Evolutionary conservation across 441 rosid species (phyloP).

Genomic region (Syzygium syzygioides): DNA sequence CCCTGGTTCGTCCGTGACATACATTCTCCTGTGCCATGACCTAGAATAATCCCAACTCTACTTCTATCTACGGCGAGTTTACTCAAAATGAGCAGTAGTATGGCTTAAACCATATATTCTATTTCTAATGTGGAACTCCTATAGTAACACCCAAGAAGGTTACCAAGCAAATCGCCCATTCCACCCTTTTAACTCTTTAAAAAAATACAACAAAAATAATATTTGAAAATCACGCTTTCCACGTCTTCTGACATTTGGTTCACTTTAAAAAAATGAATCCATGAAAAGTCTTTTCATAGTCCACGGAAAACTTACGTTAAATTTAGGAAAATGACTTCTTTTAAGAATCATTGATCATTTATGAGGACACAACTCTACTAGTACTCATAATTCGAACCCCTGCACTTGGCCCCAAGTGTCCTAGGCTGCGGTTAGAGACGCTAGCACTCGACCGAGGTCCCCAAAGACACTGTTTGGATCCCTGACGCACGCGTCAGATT

Average conservation of each 20-base stretch:
- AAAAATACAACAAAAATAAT: background rate
- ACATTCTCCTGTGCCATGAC: background rate
- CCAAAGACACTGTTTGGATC: background rate
- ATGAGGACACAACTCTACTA: rapidly evolving
- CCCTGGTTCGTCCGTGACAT: background rate
- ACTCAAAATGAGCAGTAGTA: background rate
- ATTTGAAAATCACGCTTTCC: background rate
- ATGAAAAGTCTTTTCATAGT: background rate
- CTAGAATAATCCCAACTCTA: background rate
- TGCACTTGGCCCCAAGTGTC: background rate
- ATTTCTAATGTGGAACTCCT: background rate
- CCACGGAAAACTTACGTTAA: background rate
- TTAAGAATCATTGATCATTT: background rate
- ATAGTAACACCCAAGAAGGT: background rate
- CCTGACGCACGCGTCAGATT: background rate
- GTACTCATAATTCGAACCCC: background rate
- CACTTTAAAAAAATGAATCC: background rate
- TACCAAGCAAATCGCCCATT: background rate
- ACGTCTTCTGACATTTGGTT: background rate
- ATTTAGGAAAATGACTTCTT: background rate
- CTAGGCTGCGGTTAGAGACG: background rate
- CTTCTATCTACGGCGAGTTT: background rate
- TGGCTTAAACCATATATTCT: background rate
- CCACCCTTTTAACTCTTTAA: background rate
- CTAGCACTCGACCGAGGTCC: background rate